Evolutionary conservation across 78 protist genomes (phyloP).

Genomic region (Monosiga brevicollis): DNA sequence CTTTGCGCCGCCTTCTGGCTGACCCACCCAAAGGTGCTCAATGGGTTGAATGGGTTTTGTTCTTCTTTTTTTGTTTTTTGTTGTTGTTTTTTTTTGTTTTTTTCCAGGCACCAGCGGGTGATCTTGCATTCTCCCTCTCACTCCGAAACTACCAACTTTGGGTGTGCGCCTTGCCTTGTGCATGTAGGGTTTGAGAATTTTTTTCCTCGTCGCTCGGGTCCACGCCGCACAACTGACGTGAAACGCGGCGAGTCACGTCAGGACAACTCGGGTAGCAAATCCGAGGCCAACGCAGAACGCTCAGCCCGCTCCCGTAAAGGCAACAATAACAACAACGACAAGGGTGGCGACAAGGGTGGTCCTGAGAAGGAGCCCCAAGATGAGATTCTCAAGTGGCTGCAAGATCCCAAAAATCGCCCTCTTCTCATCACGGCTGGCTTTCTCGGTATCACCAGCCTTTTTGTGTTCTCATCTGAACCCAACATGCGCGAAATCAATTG

Average conservation of each 20-base stretch:
- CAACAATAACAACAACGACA: background rate
- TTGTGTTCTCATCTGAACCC: background rate
- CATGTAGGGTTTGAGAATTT: background rate
- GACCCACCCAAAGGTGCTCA: too few species aligned
- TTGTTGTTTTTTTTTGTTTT: too few species aligned
- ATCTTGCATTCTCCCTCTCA: too few species aligned
- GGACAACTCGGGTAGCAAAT: background rate
- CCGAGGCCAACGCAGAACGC: background rate
- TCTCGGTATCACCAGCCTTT: background rate
- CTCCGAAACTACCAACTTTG: too few species aligned
- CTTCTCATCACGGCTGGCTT: background rate
- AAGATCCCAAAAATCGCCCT: background rate
- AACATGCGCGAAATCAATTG: slow-evolving; percentile 4
- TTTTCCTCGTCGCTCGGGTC: background rate
- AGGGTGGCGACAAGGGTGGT: background rate
- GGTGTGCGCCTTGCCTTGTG: too few species aligned
- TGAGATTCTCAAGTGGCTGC: background rate
- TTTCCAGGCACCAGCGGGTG: too few species aligned
- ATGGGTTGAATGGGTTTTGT: too few species aligned
- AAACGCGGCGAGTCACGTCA: background rate
- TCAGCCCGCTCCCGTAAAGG: background rate
- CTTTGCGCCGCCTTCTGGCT: too few species aligned
- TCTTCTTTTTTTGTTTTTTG: too few species aligned
- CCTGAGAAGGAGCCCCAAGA: background rate
- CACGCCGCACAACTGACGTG: background rate